Conservation (phyloP, 768 basidiomycete genomes). For the Termitomyces sp. region DNA sequence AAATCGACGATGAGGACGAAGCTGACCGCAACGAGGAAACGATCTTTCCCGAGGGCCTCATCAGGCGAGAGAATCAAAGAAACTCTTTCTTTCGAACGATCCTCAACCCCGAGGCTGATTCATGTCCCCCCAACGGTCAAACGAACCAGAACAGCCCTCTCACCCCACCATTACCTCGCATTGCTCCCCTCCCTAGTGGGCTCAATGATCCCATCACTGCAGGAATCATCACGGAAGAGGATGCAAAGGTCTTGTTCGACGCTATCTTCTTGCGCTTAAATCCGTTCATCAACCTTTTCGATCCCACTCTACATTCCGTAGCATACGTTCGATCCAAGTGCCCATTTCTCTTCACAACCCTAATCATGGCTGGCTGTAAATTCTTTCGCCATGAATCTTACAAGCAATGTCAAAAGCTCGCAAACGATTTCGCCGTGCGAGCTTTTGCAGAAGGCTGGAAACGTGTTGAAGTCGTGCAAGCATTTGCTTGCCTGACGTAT, state of each 20-base stretch:
- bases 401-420: conserved; percentile 63
- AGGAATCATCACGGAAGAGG: conserved; percentile 64
- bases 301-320: conserved; percentile 79
- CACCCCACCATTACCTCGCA: conserved; percentile 33
- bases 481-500: conserved; percentile 84
- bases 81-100: conserved; percentile 83
- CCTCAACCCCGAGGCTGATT: conserved; percentile 60
- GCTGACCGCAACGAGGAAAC: conserved; percentile 55
- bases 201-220: conserved; percentile 66
- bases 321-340: conserved; percentile 75
- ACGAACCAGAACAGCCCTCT: conserved; percentile 32
- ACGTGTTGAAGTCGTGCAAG: conserved; percentile 83
- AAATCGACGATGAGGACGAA: conserved; percentile 61
- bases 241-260: conserved; percentile 72
- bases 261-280: conserved; percentile 79
- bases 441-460: conserved; percentile 80
- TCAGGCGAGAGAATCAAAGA: conserved; percentile 62
- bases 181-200: conserved; percentile 31
- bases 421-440: conserved; percentile 67
- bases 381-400: conserved; percentile 73
- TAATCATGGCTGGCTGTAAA: conserved; percentile 81
- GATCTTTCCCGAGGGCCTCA: conserved; percentile 72
- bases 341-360: conserved; percentile 78
- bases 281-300: conserved; percentile 86
- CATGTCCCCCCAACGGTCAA: conserved; percentile 28